Percentiles rank a stretch among this genome's conserved stretches.
phyloP scores from a whole-genome alignment of 2,329 filamentous ascomycete species.

The Cercospora sp. region DNA sequence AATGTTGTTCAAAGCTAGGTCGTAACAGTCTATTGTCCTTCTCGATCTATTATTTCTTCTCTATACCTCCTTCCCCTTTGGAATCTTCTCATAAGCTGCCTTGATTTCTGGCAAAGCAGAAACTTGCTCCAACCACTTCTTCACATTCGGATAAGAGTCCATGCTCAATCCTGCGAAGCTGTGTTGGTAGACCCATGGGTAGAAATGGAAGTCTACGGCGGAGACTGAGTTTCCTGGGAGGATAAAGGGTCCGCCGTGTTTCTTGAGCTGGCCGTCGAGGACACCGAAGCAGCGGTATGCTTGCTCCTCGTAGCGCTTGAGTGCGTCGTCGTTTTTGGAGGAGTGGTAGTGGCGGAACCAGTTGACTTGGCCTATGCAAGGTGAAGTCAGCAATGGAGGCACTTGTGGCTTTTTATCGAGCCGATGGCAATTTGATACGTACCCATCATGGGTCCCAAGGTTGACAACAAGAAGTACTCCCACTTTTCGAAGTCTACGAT shows the following conservation, averaged over 20 bases:
- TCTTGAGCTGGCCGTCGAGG: constrained; percentile 45
- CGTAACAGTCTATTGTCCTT: too few species aligned
- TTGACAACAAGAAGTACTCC: constrained; percentile 47
- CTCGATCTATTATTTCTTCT: too few species aligned
- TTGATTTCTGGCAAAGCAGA: constrained; percentile 42
- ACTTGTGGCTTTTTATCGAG: too few species aligned
- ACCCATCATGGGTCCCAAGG: constrained; percentile 46
- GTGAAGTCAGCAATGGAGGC: too few species aligned
- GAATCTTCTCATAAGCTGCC: constrained; percentile 44
- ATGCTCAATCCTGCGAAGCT: constrained; percentile 43
- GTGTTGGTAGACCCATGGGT: constrained; percentile 45
- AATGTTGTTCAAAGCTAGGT: too few species aligned
- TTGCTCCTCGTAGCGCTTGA: constrained; percentile 44
- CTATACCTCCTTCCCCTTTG: constrained; percentile 33
- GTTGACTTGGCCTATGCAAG: constrained; percentile 38
- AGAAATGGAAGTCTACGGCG: constrained; percentile 47
- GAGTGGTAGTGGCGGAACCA: constrained; percentile 47
- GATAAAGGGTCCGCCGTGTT: constrained; percentile 42
- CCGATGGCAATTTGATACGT: too few species aligned
- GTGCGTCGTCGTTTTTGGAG: constrained; percentile 45
- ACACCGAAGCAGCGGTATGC: constrained; percentile 46
- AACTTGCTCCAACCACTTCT: constrained; percentile 44
- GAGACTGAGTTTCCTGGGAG: constrained; percentile 39
- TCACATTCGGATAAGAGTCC: constrained; percentile 44
- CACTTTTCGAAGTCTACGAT: constrained; percentile 50